These are phyloP conservation scores for Pseudonitzschia multistriata DNA, from an alignment of 108 stramenopile genomes.

Conservation along the genomic window DNA sequence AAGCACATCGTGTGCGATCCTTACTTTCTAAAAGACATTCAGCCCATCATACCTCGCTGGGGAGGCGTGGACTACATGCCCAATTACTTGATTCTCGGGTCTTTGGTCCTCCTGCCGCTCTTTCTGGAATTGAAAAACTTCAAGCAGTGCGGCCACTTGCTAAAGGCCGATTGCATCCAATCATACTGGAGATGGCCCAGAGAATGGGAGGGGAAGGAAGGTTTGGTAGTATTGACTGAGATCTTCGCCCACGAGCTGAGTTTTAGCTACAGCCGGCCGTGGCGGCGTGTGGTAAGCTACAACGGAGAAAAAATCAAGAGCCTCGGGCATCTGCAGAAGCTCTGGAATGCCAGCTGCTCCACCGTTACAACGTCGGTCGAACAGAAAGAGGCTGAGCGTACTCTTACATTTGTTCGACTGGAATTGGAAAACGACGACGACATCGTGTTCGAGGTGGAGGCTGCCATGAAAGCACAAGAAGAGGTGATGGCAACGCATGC, in stretches of 20 bases:
- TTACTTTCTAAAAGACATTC: not conserved
- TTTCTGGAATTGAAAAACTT: constrained; percentile 3
- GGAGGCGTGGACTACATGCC: constrained; percentile 43
- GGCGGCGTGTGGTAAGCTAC: constrained; percentile 15
- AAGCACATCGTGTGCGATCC: constrained; percentile 4
- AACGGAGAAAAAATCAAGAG: constrained; percentile 7
- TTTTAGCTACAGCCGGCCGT: constrained; percentile 16
- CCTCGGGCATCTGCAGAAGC: constrained; percentile 8
- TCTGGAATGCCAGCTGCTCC: constrained; percentile 1
- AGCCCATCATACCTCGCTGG: constrained; percentile 24
- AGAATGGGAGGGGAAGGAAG: constrained; percentile 14
- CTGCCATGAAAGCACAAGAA: constrained; percentile 16
- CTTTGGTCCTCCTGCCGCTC: constrained; percentile 11
- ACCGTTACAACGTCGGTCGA: not conserved
- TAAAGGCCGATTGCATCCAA: constrained; percentile 18
- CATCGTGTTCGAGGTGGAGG: constrained; percentile 14
- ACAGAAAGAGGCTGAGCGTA: not conserved
- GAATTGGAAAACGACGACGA: constrained; percentile 21
- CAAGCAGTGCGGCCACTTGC: constrained; percentile 6
- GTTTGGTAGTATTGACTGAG: constrained; percentile 11
- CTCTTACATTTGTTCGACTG: constrained; percentile 11
- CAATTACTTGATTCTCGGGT: constrained; percentile 18
- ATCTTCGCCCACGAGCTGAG: constrained; percentile 21
- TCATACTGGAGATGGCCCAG: constrained; percentile 4
- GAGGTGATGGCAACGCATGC: constrained; percentile 17